A percentile compares a stretch with the other conserved stretches of the same genome.
These are phyloP conservation scores for Penicillium sumatraense DNA, from an alignment of 2,329 filamentous ascomycete genomes.

Conservation along the genomic window DNA sequence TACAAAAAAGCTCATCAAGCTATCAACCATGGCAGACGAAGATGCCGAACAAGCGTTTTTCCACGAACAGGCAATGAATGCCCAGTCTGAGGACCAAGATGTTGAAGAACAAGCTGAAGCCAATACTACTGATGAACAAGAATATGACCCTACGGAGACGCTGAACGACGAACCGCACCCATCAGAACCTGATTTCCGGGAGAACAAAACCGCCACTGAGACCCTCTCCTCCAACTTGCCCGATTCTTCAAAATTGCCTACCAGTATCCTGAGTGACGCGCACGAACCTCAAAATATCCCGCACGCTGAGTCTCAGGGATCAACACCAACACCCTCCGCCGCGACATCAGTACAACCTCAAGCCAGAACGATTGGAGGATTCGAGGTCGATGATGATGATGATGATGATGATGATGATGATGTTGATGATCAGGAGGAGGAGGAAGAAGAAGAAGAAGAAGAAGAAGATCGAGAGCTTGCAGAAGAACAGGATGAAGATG, in stretches of 20 bases:
- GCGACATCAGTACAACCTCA: slow-evolving; percentile 44
- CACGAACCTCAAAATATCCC: slow-evolving; percentile 38
- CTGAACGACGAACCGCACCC: slow-evolving; percentile 46
- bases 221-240: slow-evolving; percentile 28
- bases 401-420: no score
- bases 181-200: slow-evolving; percentile 35
- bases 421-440: slow-evolving; percentile 63
- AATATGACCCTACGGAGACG: slow-evolving; percentile 58
- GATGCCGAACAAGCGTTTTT: slow-evolving; percentile 60
- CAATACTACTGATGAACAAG: slow-evolving; percentile 60
- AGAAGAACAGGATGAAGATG: slow-evolving; percentile 60
- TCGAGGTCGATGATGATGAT: slow-evolving; percentile 67
- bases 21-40: slow-evolving; percentile 54
- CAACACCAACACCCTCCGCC: slow-evolving; percentile 34
- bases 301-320: slow-evolving; percentile 39
- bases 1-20: slow-evolving; percentile 10
- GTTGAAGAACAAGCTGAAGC: slow-evolving; percentile 58
- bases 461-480: no score
- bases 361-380: slow-evolving; percentile 62
- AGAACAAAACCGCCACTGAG: slow-evolving; percentile 34
- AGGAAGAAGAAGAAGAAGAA: slow-evolving; percentile 46
- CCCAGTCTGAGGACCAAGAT: slow-evolving; percentile 43
- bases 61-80: slow-evolving; percentile 52
- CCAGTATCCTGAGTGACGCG: slow-evolving; percentile 33
- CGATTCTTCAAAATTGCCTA: slow-evolving; percentile 32